Evolutionary conservation across 768 basidiomycete genomes (phyloP).

Genomic region (Paxillus involutus): DNA sequence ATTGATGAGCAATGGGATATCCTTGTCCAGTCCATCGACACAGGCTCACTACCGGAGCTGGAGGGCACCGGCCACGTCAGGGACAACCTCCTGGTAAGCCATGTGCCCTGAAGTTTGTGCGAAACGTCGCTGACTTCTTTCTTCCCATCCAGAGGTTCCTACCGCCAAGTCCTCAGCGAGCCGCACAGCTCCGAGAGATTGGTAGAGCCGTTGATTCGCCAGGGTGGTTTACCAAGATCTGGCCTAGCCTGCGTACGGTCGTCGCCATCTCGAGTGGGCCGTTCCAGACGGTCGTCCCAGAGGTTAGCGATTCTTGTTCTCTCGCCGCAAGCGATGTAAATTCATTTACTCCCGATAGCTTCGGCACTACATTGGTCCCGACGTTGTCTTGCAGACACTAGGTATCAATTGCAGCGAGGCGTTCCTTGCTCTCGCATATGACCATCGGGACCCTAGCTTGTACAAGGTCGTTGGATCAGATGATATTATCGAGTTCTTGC

Average conservation of each 20-base stretch:
- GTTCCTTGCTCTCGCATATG: slow-evolving; percentile 21
- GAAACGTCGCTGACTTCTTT: not conserved
- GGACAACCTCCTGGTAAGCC: slow-evolving; percentile 8
- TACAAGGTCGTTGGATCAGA: slow-evolving; percentile 25
- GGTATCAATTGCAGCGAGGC: slow-evolving; percentile 24
- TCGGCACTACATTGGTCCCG: slow-evolving; percentile 14
- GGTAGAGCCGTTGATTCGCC: not conserved
- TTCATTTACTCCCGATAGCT: slow-evolving; percentile 6
- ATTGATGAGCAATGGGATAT: slow-evolving; percentile 22
- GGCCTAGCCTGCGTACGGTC: slow-evolving; percentile 14
- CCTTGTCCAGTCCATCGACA: slow-evolving; percentile 16
- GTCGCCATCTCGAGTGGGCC: slow-evolving; percentile 22
- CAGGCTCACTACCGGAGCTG: slow-evolving; percentile 14
- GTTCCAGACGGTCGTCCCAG: slow-evolving; percentile 21
- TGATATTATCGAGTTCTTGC: slow-evolving; percentile 23
- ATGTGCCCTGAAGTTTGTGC: not conserved
- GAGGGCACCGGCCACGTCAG: slow-evolving; percentile 12
- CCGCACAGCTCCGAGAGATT: slow-evolving; percentile 13
- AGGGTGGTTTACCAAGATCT: slow-evolving; percentile 22
- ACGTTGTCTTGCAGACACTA: slow-evolving; percentile 18
- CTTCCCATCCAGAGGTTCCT: slow-evolving; percentile 13
- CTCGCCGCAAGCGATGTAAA: not conserved
- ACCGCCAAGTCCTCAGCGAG: slow-evolving; percentile 14
- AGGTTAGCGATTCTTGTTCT: slow-evolving; percentile 5
- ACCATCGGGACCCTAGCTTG: slow-evolving; percentile 19